Conservation (phyloP, 495 filamentous ascomycete genomes). For the Aspergillus egyptiacus region DNA sequence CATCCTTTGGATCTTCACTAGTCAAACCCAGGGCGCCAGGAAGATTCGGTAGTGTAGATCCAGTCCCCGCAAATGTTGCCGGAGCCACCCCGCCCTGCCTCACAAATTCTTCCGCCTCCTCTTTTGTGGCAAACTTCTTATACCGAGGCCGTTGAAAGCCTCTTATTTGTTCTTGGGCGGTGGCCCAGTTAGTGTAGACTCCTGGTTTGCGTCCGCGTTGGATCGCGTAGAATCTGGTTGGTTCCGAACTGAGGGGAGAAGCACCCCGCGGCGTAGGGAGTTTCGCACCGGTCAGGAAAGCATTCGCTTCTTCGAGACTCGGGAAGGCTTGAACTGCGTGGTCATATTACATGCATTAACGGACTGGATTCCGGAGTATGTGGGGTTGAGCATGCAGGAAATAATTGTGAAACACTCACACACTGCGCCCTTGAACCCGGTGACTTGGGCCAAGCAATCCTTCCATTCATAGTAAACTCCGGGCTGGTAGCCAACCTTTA, state of each 20-base stretch:
- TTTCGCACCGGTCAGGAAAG: constrained; percentile 62
- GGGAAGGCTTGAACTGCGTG: constrained; percentile 74
- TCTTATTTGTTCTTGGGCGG: constrained; percentile 67
- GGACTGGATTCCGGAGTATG: background rate
- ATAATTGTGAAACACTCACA: constrained; percentile 51
- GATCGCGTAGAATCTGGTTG: constrained; percentile 71
- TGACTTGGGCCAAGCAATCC: constrained; percentile 75
- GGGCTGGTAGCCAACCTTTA: constrained; percentile 67
- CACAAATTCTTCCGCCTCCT: constrained; percentile 74
- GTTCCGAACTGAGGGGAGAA: constrained; percentile 22
- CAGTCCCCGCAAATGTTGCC: constrained; percentile 20
- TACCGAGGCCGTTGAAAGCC: constrained; percentile 75
- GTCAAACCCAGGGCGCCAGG: constrained; percentile 28
- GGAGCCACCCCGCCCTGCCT: constrained; percentile 36
- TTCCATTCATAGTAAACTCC: constrained; percentile 84
- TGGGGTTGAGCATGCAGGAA: background rate
- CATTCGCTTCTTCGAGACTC: constrained; percentile 68
- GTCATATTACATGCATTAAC: constrained; percentile 12
- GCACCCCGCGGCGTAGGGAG: constrained; percentile 22
- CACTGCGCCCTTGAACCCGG: constrained; percentile 75
- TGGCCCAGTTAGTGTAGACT: constrained; percentile 84
- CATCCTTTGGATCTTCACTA: constrained; percentile 26
- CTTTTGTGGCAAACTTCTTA: constrained; percentile 68
- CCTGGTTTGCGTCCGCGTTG: constrained; percentile 74
- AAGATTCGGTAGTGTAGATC: constrained; percentile 18